A percentile compares a stretch with the other conserved stretches of the same genome.
Evolutionary conservation across 352 stramenopile genomes (phyloP).

Genomic region (Blastocystis sp.): DNA sequence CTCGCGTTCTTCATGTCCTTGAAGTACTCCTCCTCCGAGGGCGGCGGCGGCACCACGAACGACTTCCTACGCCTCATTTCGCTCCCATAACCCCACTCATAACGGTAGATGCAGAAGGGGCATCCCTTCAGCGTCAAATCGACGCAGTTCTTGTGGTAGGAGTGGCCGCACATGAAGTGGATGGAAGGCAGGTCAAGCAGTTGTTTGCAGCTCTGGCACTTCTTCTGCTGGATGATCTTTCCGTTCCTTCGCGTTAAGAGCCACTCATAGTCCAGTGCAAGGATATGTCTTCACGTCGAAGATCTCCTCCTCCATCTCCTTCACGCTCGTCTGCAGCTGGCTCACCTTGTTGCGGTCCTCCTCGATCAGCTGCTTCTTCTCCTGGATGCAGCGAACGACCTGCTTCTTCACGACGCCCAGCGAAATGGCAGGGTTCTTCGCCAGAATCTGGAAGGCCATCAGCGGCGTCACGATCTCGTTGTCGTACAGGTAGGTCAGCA

Average conservation of each 20-base stretch:
- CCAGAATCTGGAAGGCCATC: constrained; percentile 80
- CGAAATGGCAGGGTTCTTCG: constrained; percentile 82
- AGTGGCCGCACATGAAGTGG: constrained; percentile 89
- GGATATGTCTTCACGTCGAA: constrained; percentile 79
- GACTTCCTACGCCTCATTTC: constrained; percentile 5
- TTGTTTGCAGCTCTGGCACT: constrained; percentile 87
- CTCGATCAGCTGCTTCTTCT: constrained; percentile 83
- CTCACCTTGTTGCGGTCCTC: constrained; percentile 86
- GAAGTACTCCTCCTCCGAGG: constrained; percentile 53
- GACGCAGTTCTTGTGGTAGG: constrained; percentile 79
- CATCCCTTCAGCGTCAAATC: constrained; percentile 23
- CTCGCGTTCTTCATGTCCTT: constrained; percentile 44
- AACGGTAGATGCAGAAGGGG: constrained; percentile 33
- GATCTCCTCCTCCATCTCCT: constrained; percentile 88
- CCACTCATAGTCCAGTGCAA: background rate
- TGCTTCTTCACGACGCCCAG: constrained; percentile 85
- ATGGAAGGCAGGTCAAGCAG: constrained; percentile 87
- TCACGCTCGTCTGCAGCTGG: constrained; percentile 84
- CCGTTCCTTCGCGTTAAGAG: constrained; percentile 38
- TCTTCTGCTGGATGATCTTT: constrained; percentile 81
- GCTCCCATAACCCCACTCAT: background rate
- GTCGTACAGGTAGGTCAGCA: constrained; percentile 66
- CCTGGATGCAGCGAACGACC: constrained; percentile 83
- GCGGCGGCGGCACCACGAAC: constrained; percentile 6
- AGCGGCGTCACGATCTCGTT: constrained; percentile 77